A percentile compares a stretch with the other conserved stretches of the same genome.
These are phyloP conservation scores for Zalerion maritima DNA, from an alignment of 495 filamentous ascomycete species.

Conservation along the genomic window DNA sequence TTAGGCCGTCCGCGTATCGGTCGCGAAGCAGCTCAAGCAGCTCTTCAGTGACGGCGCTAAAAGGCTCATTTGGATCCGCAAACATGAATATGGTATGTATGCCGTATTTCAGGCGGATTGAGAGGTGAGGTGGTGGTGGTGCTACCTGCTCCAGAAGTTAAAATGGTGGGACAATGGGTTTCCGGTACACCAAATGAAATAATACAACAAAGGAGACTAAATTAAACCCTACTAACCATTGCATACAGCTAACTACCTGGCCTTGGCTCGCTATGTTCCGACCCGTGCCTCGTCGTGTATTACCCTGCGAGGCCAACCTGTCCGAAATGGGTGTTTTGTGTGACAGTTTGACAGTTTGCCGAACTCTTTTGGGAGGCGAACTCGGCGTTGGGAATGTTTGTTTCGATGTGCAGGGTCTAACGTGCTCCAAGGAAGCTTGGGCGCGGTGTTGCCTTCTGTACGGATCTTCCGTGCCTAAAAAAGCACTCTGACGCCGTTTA, in stretches of 20 bases:
- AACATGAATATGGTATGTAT: constrained; percentile 65
- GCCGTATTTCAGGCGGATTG: constrained; percentile 66
- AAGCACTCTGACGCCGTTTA: background rate
- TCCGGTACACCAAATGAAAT: background rate
- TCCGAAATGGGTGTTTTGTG: constrained; percentile 1
- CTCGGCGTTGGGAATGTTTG: background rate
- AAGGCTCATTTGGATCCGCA: constrained; percentile 42
- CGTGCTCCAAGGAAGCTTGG: background rate
- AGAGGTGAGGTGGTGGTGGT: no score
- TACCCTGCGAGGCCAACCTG: constrained; percentile 2
- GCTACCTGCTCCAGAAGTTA: no score
- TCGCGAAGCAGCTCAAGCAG: constrained; percentile 41
- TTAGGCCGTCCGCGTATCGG: constrained; percentile 33
- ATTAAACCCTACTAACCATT: no score
- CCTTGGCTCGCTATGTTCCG: background rate
- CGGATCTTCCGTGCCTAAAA: background rate
- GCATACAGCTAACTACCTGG: constrained; percentile 3
- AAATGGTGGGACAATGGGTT: constrained; percentile 1
- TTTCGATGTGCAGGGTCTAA: background rate
- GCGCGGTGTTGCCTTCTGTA: no score
- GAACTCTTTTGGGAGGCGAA: background rate
- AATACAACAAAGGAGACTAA: no score
- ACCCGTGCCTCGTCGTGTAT: background rate
- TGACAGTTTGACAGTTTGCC: background rate
- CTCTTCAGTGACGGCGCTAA: constrained; percentile 45